Evolutionary conservation across 2,329 filamentous ascomycete species (phyloP).

Genomic region (Colletotrichum tanaceti): DNA sequence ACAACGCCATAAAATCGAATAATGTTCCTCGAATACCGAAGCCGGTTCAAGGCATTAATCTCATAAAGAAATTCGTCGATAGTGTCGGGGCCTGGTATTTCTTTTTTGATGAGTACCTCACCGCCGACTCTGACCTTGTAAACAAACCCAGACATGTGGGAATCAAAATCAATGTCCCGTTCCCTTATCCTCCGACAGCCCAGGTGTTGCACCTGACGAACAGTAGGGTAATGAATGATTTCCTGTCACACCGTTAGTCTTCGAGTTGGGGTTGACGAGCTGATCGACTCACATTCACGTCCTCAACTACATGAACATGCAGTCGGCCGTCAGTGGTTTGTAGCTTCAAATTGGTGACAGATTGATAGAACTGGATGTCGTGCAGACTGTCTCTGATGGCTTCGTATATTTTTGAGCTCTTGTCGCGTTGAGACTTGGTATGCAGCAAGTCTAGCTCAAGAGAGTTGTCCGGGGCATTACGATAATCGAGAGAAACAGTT

Average conservation of each 20-base stretch:
- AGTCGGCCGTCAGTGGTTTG: slow-evolving; percentile 88
- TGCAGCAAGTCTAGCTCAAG: slow-evolving; percentile 85
- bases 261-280: slow-evolving; percentile 25
- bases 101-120: slow-evolving; percentile 89
- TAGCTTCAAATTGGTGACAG: slow-evolving; percentile 94
- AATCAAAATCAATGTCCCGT: slow-evolving; percentile 82
- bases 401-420: slow-evolving; percentile 92
- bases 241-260: slow-evolving; percentile 61
- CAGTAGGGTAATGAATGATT: slow-evolving; percentile 85
- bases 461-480: slow-evolving; percentile 80
- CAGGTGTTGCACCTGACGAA: slow-evolving; percentile 80
- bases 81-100: slow-evolving; percentile 94
- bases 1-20: slow-evolving; percentile 90
- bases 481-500: slow-evolving; percentile 94
- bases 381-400: slow-evolving; percentile 89
- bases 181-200: slow-evolving; percentile 74
- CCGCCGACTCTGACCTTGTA: slow-evolving; percentile 86
- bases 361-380: slow-evolving; percentile 97
- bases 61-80: slow-evolving; percentile 98
- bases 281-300: slow-evolving; percentile 74
- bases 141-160: slow-evolving; percentile 95
- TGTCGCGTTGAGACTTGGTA: slow-evolving; percentile 87
- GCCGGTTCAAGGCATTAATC: slow-evolving; percentile 88
- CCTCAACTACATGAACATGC: slow-evolving; percentile 98
- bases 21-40: slow-evolving; percentile 79